Base-by-base conservation (phyloP, 805 yeast species). In the Candida corydali region DNA sequence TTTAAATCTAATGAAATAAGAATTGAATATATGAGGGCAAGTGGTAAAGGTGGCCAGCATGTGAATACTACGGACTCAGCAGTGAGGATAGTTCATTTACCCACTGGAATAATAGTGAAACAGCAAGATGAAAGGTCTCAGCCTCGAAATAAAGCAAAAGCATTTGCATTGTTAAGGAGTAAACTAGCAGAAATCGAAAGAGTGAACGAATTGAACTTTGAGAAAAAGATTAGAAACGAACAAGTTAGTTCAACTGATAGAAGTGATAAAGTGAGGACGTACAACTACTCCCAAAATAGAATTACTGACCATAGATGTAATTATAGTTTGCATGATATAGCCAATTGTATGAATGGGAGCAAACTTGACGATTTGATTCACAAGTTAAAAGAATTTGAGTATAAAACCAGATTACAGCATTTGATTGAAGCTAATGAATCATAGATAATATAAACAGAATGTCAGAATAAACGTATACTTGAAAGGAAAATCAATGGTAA, bases 1-100 rank as follows among this genome's bases (percentile, higher is more conserved):
- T 87, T 93, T 58, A 78, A 78, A 14, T 86, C 89, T 0, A 95
- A 85, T 2, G 98, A 93, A 50, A 79, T 93, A 16, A 73, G 96
- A 39, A 79, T 93, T 3, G 98, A 93, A 55, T 88, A 93, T n/a
- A 93, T 91, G 96, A 72, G 98, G 47, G 86, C 98, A 1, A 80
- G 95, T 38, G 98, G 98, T 3, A 83, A 93, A 45, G 98, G 98
- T 39, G 98, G 98, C 0, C 98, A 91, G 64, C 98, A 91, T 54
- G 98, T 91, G 25, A 91, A 91, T 55, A 91, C 96, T 10, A 93
- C 98, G 0, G 98, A 91, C 54, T 87, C 96, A 1, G 98, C 98
- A 0, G 98, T 93, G 10, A 72, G 98, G 49, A 64, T 93, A 18
- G 87, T 91, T 1, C 98, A 93, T 62, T 67, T 84, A 11, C 97